Evolutionary conservation across 371 early-diverging fungal species (phyloP).

Genomic region (Fennellomyces sp.): DNA sequence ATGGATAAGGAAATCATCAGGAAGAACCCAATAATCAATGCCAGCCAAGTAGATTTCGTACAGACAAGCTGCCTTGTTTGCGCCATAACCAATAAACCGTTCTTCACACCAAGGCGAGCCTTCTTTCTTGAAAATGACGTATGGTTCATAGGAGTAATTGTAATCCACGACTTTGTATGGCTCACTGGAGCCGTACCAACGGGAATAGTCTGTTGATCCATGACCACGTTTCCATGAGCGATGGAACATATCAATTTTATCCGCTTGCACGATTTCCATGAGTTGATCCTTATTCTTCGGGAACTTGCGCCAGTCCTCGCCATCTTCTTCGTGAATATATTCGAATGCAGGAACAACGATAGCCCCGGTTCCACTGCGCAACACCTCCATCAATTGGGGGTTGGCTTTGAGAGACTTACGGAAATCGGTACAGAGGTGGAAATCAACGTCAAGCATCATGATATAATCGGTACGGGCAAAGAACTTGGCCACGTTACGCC

Average conservation of each 20-base stretch:
- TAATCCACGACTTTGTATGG: conserved; percentile 56
- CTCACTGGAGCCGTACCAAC: conserved; percentile 49
- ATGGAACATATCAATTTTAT: conserved; percentile 63
- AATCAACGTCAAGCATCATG: conserved; percentile 66
- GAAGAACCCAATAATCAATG: conserved; percentile 65
- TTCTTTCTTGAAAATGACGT: conserved; percentile 64
- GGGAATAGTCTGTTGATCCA: conserved; percentile 59
- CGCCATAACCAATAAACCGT: conserved; percentile 71
- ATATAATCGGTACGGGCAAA: conserved; percentile 63
- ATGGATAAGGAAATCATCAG: conserved; percentile 67
- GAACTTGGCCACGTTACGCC: conserved; percentile 68
- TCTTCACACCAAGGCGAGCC: conserved; percentile 72
- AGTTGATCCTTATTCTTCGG: conserved; percentile 45
- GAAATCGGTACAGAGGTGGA: conserved; percentile 63
- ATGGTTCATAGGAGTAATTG: conserved; percentile 66
- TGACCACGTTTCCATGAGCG: conserved; percentile 57
- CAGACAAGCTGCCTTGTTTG: conserved; percentile 73
- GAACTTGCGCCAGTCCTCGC: conserved; percentile 53
- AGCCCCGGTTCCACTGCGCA: conserved; percentile 51
- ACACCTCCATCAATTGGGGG: conserved; percentile 43
- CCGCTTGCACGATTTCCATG: conserved; percentile 40
- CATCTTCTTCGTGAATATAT: conserved; percentile 52
- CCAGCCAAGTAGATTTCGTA: conserved; percentile 70
- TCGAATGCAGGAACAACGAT: conserved; percentile 68
- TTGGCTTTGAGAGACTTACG: conserved; percentile 41